Conservation (phyloP, 192 early-diverging fungal species). For the Rhizophagus clarus region DNA sequence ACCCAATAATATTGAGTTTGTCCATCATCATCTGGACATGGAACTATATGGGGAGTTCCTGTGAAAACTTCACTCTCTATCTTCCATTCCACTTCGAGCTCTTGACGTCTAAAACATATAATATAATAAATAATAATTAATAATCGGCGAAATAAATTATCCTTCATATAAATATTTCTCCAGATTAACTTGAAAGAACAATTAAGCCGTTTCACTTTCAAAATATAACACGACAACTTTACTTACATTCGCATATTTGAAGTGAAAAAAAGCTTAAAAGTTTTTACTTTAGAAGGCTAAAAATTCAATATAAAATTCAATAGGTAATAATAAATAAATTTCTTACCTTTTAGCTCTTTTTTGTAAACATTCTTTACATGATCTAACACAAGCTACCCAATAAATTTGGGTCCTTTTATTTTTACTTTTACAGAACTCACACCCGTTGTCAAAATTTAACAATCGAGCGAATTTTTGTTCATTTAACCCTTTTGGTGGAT, state of each 20-base stretch:
- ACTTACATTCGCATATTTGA: background rate
- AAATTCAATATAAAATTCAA: background rate
- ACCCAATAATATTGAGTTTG: constrained; percentile 12
- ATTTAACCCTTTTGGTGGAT: background rate
- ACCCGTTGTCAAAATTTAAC: constrained; percentile 3
- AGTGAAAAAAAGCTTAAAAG: background rate
- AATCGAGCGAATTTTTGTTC: background rate
- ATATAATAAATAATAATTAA: background rate
- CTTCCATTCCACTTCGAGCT: background rate
- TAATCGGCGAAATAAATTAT: background rate
- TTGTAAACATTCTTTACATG: constrained; percentile 9
- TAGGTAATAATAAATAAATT: background rate
- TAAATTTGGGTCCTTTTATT: background rate
- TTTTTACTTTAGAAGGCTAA: background rate
- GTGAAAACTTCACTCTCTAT: background rate
- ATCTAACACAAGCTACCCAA: constrained; percentile 7
- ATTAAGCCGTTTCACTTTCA: background rate
- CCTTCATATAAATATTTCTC: background rate
- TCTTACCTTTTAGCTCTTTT: constrained; percentile 17
- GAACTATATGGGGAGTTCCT: background rate
- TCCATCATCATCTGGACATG: constrained; percentile 15
- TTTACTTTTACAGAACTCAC: background rate
- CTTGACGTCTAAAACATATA: background rate
- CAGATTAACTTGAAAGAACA: background rate
- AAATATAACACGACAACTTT: background rate